Evolutionary conservation across 2,329 filamentous ascomycete genomes (phyloP), one percentile per base, ranked within the genome.

Genomic region (Colletotrichum spinosum): DNA sequence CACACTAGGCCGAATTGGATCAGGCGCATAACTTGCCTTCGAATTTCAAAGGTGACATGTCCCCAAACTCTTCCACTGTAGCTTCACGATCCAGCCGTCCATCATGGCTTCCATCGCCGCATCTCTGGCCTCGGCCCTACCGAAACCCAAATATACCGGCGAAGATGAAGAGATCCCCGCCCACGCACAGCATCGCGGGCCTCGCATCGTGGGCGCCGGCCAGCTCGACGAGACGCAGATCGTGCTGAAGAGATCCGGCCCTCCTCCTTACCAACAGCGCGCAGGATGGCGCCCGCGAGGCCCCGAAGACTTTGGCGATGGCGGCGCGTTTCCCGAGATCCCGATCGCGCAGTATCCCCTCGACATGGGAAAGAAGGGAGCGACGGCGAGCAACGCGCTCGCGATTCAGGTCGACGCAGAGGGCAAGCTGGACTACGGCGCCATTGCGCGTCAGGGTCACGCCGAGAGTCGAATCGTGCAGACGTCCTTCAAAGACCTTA

Each of bases 351-450:
- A 99, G 75, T 99, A 98, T 75, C 96, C 96, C 10, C 87, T 97
- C 55, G 93, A 97, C 65, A 97, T 98, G 93, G 95, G 95, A 64
- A 89, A 90, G 72, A 97, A 97, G 79, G 85, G 86, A 41, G 82
- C 88, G 8, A 85, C 83, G 38, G 88, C 85, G 51, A 96, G 90
- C 70, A 98, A 97, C 80, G 94, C 96, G 60, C 86, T 99, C 52
- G 91, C 94, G n/a, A 86, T 98, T 38, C 92, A 97, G 76, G 94
- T 98, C 41, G 94, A 98, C 75, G 88, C 86, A 0, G 91, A 97
- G 70, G 96, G 96, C 49, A 97, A 97, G 75, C 92, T 97, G 68
- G 97, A 97, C 79, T 99, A 97, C 81, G 94, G 97, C 77, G 94
- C 94, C 58, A 97, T 99, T 74, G 95, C 95, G 55, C 87, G 91